A percentile compares a stretch with the other conserved stretches of the same genome.
Evolutionary conservation across 2,329 filamentous ascomycete species (phyloP).

Genomic region (Blastomyces gilchristii): DNA sequence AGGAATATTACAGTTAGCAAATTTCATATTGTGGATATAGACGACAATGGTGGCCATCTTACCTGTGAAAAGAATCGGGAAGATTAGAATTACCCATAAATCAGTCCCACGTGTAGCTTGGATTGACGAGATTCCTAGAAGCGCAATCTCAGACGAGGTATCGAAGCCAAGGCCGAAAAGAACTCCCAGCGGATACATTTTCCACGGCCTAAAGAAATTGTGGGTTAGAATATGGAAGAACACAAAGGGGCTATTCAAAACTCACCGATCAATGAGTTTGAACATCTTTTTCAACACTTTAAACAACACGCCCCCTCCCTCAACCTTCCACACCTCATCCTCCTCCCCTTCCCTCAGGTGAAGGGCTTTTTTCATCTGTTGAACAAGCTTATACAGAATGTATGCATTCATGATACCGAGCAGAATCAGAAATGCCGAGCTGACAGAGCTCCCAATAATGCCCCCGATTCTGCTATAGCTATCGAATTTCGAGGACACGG

Average conservation of each 20-base stretch:
- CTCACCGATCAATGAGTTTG: conserved; percentile 51
- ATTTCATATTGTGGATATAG: background rate
- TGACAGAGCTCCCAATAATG: conserved; percentile 82
- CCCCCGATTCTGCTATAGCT: conserved; percentile 70
- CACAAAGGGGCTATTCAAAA: background rate
- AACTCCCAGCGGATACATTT: conserved; percentile 87
- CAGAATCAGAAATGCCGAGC: conserved; percentile 69
- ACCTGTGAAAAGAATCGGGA: conserved; percentile 81
- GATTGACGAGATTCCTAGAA: conserved; percentile 81
- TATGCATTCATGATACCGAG: conserved; percentile 76
- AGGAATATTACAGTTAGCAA: background rate
- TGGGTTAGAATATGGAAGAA: background rate
- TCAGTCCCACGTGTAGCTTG: conserved; percentile 77
- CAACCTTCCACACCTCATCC: conserved; percentile 53
- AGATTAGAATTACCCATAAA: conserved; percentile 89
- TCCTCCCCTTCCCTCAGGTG: conserved; percentile 35
- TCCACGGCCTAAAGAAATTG: conserved; percentile 51
- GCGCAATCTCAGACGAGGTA: conserved; percentile 85
- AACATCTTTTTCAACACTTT: conserved; percentile 65
- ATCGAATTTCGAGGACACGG: conserved; percentile 69
- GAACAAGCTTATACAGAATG: conserved; percentile 69
- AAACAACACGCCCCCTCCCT: conserved; percentile 67
- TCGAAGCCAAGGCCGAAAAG: conserved; percentile 91
- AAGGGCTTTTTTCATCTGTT: conserved; percentile 55
- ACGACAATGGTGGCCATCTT: conserved; percentile 18